Evolutionary conservation across 257 asterid genomes (phyloP), one percentile per base, ranked within the genome.

Genomic region (Thymus quinquecostatus): DNA sequence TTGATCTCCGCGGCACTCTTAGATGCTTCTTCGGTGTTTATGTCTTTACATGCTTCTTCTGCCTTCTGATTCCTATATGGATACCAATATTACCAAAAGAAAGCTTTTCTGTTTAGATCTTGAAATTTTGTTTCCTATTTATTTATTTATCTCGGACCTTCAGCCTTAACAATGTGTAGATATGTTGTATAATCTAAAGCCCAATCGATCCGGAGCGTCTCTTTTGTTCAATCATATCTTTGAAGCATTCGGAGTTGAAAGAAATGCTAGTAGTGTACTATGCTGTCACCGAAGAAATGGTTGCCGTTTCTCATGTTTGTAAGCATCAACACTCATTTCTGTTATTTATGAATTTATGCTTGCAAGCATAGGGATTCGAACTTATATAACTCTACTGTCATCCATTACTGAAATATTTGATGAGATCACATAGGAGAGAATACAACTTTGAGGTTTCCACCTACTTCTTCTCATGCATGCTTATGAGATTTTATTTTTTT

Each of bases 231-330:
- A 71, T 68, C 80, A 80, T 56, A 89, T 95, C 74, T 89, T 95
- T 75, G 87, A 88, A 63, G 59, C 83, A 65, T 76, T 68, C 73
- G 78, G 76, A 66, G 56, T 68, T 51, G 74, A 73, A 64, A 64
- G 50, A 71, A 66, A 77, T 73, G 66, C 77, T 64, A 81, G 70
- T 69, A 30, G 78, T 54, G 30, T 45, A 60, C 72, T 78, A 41
- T 86, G 89, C 78, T 50, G 61, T 70, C 93, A 82, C 71, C 58
- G 72, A 68, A 49, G 69, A 63, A 56, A 71, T 57, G 77, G 80
- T 66, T 74, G 71, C 75, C 77, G 64, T 80, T 79, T 95, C 77
- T 69, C 79, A 65, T 95, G 98, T 80, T 78, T 88, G 99, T 95
- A 85, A 92, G 96, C 80, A 78, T 61, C 71, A 41, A 1, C 57